Conservation (phyloP, 495 filamentous ascomycete species). For the Bacidia rubella region DNA sequence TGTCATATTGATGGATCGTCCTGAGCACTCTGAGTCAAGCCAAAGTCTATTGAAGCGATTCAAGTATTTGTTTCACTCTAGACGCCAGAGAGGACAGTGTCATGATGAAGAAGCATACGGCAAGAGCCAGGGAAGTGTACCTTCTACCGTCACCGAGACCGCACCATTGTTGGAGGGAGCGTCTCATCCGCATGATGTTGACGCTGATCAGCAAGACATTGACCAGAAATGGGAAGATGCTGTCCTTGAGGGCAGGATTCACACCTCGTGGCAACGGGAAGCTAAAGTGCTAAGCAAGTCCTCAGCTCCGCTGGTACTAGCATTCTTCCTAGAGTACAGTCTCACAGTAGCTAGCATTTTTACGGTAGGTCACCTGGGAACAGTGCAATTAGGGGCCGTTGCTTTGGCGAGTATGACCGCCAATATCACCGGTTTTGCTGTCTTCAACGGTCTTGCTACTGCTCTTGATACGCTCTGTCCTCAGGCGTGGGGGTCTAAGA, state of each 20-base stretch:
- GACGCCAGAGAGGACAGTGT: not conserved
- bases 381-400: slow-evolving; percentile 49
- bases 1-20: slow-evolving; percentile 30
- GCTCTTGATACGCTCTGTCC: slow-evolving; percentile 64
- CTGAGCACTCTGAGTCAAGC: not conserved
- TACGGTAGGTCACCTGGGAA: slow-evolving; percentile 51
- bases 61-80: not conserved
- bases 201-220: slow-evolving; percentile 25
- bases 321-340: slow-evolving; percentile 63
- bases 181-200: slow-evolving; percentile 21
- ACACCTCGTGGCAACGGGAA: slow-evolving; percentile 77
- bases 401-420: slow-evolving; percentile 55
- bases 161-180: slow-evolving; percentile 35
- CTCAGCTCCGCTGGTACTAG: slow-evolving; percentile 52
- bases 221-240: slow-evolving; percentile 64
- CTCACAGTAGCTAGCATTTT: slow-evolving; percentile 60
- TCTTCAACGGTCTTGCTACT: slow-evolving; percentile 60
- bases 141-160: slow-evolving; percentile 27
- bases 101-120: not conserved
- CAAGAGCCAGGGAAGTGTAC: not conserved
- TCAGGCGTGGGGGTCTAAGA: slow-evolving; percentile 63
- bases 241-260: slow-evolving; percentile 55
- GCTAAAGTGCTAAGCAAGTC: slow-evolving; percentile 51
- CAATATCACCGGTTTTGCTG: slow-evolving; percentile 59
- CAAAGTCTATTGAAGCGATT: not conserved